These are phyloP conservation scores for Suhomyces kunorum DNA, from an alignment of 1,139 yeast species.

Conservation along the genomic window DNA sequence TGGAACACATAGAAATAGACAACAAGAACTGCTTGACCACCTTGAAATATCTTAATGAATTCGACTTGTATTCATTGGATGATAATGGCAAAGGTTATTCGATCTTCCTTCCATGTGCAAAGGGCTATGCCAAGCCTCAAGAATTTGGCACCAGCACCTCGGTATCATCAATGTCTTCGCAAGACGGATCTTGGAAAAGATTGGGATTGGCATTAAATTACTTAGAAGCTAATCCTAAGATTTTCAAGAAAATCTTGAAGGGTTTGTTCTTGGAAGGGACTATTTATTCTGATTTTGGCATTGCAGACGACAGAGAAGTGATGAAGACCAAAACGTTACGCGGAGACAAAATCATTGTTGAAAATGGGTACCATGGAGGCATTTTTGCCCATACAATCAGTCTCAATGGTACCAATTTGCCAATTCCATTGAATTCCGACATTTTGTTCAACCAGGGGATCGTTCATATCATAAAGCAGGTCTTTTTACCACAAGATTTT, in stretches of 20 bases:
- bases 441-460: constrained; percentile 83
- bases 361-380: constrained; percentile 24
- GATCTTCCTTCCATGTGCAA: constrained; percentile 73
- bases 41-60: constrained; percentile 33
- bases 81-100: constrained; percentile 68
- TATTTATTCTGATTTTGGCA: constrained; percentile 64
- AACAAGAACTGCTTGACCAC: constrained; percentile 40
- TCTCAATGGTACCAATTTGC: constrained; percentile 30
- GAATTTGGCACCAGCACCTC: not conserved
- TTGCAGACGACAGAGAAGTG: constrained; percentile 23
- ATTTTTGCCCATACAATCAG: constrained; percentile 29
- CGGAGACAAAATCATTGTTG: constrained; percentile 35
- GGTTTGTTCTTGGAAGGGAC: constrained; percentile 63
- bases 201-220: constrained; percentile 65
- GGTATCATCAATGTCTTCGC: not conserved
- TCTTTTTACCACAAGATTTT: constrained; percentile 60
- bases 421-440: constrained; percentile 55
- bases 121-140: not conserved
- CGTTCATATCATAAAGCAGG: constrained; percentile 63
- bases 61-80: constrained; percentile 40
- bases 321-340: constrained; percentile 34
- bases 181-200: constrained; percentile 59
- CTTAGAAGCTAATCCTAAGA: constrained; percentile 52
- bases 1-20: constrained; percentile 36
- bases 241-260: constrained; percentile 53